These are phyloP conservation scores for Jackrogersella multiformis DNA, from an alignment of 495 filamentous ascomycete genomes.

Conservation along the genomic window DNA sequence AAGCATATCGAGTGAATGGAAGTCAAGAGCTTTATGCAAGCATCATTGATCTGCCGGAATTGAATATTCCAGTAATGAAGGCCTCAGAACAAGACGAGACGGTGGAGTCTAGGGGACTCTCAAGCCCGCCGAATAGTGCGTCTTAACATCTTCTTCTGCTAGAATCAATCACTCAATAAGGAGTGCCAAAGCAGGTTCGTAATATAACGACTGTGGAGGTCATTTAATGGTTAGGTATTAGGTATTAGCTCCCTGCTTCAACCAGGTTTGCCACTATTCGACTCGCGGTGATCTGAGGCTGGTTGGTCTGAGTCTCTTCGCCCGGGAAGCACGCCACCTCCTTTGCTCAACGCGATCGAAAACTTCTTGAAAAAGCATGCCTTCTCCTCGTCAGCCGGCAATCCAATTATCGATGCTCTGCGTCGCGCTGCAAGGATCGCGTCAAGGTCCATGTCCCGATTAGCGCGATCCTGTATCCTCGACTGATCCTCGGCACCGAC, in stretches of 20 bases:
- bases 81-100: background rate
- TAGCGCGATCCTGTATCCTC: constrained; percentile 45
- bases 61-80: background rate
- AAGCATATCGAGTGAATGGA: background rate
- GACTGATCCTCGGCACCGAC: constrained; percentile 41
- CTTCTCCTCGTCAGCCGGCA: constrained; percentile 33
- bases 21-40: background rate
- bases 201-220: background rate
- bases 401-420: constrained; percentile 30
- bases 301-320: constrained; percentile 31
- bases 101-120: background rate
- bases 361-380: constrained; percentile 34
- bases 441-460: constrained; percentile 43
- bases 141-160: background rate
- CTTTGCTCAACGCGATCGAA: constrained; percentile 36
- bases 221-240: background rate
- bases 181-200: background rate
- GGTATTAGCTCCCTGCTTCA: constrained; percentile 2
- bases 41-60: background rate
- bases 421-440: constrained; percentile 45
- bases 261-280: constrained; percentile 22
- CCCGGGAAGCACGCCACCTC: constrained; percentile 17
- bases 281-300: constrained; percentile 32
- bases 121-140: background rate
- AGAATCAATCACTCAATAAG: background rate